Evolutionary conservation across 2,329 filamentous ascomycete genomes (phyloP), one percentile per base, ranked within the genome.

Genomic region (Curvularia sp.): DNA sequence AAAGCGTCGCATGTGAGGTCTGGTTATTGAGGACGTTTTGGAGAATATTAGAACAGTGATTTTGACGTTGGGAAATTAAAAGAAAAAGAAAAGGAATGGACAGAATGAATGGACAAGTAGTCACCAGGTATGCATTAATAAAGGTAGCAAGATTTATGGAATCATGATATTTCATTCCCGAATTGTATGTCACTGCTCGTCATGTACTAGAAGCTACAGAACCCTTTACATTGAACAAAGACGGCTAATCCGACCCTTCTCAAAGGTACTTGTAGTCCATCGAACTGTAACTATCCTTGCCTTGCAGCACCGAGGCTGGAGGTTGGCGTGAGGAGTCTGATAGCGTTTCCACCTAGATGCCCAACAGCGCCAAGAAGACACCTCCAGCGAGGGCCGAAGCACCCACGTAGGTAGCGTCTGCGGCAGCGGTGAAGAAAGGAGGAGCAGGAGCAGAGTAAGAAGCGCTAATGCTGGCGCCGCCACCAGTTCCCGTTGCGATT

Each of bases 361-460:
- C 55, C 21, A 55, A 48, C n/a, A 61, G 27, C 32, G 53, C 57
- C 43, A 54, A 25, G 23, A 49, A 23, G n/a, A 58, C 6, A 25
- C 47, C 57, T 15, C 42, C 51, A 10, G 32, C 49, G 9, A 63
- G 51, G 12, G 32, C 27, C n/a, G 41, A 30, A 55, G 28, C 39
- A 21, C 42, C 57, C 21, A 60, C 25, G 3, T 55, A 42, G 21
- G 42, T 50, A 32, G 19, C 52, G 28, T 49, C 47, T 5, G 60
- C 58, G 1, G 54, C 60, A 45, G 51, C 55, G 19, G 42, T 57
- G 27, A 53, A 49, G 1, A n/a, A n/a, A 27, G 60, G 49, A 30
- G 49, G n/a, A 5, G 23, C 27, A 8, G 21, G 49, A 13, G 41
- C 19, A 8, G 39, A 13, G 23, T 51, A 55, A 7, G 50, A 47